Evolutionary conservation across 768 basidiomycete species (phyloP), one percentile per base, ranked within the genome.

Genomic region (Russula compacta): DNA sequence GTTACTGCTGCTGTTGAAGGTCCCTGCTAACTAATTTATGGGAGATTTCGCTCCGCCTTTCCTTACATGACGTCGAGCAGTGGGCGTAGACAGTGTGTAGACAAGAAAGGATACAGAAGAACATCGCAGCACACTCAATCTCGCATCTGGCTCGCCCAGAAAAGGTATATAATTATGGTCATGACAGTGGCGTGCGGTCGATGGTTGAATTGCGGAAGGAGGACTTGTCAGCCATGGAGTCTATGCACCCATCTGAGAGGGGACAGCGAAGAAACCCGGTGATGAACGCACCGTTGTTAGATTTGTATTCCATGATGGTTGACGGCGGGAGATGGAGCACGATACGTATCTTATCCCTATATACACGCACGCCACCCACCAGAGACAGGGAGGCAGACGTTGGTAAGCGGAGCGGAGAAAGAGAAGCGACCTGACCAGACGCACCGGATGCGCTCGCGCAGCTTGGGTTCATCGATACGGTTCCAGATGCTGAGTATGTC

Each of bases 401-500:
- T 44, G 47, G 57, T 14, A 29, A 29, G 24, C 24, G 24, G 24
- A 29, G 2, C 32, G 42, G 32, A 47, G 9, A 43, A n/a, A 21
- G 19, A 15, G 40, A 19, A 14, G 19, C 9, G 14, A 33, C 10
- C 10, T 11, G 15, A 51, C 48, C 39, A 60, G 12, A 76, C 88
- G 61, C 67, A 94, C 94, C 84, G 81, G 64, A 98, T 89, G 68
- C 83, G 84, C 67, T 92, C 91, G 64, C 86, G 83, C 36, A 87
- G 79, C 67, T 84, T 87, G 19, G 77, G 72, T 67, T 95, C 90
- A 66, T 92, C 93, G 59, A 85, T 79, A 66, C 86, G 82, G 70
- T 95, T 94, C 95, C 95, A 98, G 21, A 98, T 69, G 66, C 87
- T 89, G 58, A 98, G 78, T 63, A 98, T 95, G 70, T 98, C 95